Conservation (phyloP, 805 yeast species). For the Saccharomycopsis sp. region DNA sequence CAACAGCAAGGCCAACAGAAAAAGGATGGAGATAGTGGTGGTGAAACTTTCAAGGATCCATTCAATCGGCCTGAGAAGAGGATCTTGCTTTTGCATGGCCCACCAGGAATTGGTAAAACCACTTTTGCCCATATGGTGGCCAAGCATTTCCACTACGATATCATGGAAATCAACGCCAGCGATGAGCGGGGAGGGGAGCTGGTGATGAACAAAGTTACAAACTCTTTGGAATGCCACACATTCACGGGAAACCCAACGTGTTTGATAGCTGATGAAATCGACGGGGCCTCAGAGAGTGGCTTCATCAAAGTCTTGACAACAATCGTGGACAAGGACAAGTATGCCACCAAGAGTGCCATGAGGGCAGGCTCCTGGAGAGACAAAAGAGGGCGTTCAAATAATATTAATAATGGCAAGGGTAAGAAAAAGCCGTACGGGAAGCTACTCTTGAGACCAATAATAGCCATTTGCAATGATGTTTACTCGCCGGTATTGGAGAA, state of each 20-base stretch:
- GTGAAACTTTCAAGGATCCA: constrained; percentile 32
- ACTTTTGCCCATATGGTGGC: constrained; percentile 81
- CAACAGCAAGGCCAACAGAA: constrained; percentile 10
- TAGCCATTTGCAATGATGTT: constrained; percentile 85
- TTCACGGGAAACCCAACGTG: constrained; percentile 72
- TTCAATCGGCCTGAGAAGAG: constrained; percentile 51
- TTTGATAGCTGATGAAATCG: constrained; percentile 82
- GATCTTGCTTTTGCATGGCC: constrained; percentile 74
- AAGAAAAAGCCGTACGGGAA: constrained; percentile 28
- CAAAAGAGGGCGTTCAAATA: too few relatives aligned
- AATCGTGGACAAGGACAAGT: constrained; percentile 47
- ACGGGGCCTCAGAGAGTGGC: constrained; percentile 63
- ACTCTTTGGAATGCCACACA: constrained; percentile 57
- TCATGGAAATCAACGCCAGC: constrained; percentile 79
- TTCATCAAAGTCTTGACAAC: constrained; percentile 52
- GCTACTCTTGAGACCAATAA: constrained; percentile 69
- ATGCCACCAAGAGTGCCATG: constrained; percentile 35
- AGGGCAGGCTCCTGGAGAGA: constrained; percentile 18
- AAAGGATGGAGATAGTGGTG: constrained; percentile 9
- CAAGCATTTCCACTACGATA: constrained; percentile 67
- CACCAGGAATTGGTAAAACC: constrained; percentile 92
- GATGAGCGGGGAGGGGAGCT: constrained; percentile 60
- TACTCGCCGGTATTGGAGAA: constrained; percentile 68
- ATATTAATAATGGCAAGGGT: constrained; percentile 23
- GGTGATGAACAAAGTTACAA: constrained; percentile 46